Conservation (phyloP, 768 basidiomycete genomes). For the Leccinellum rugosiceps region DNA sequence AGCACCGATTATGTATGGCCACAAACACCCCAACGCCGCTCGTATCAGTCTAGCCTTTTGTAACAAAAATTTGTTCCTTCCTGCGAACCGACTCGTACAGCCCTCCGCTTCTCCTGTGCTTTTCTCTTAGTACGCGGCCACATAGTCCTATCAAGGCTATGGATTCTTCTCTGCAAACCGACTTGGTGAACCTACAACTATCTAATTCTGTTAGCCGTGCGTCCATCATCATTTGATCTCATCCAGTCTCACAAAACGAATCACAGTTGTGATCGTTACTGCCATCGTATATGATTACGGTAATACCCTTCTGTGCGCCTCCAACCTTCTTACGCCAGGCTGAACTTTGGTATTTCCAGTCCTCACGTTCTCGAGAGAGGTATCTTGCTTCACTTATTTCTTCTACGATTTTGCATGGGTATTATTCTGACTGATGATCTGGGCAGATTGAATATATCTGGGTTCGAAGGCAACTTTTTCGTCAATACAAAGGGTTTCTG, state of each 20-base stretch:
- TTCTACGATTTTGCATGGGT: not conserved
- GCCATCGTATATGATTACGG: not conserved
- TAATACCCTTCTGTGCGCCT: not conserved
- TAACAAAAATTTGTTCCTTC: not conserved
- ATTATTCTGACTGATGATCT: not conserved
- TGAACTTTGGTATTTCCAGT: not conserved
- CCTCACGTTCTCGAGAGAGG: not conserved
- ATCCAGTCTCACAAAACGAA: not conserved
- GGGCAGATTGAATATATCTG: not conserved
- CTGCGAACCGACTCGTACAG: too few species aligned
- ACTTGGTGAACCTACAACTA: not conserved
- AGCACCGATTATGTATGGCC: not conserved
- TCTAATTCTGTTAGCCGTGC: not conserved
- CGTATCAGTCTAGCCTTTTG: not conserved
- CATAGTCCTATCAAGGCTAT: not conserved
- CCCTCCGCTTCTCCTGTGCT: not conserved
- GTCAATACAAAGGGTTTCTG: not conserved
- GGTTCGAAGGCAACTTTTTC: not conserved
- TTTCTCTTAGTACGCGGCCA: not conserved
- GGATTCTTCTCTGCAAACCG: not conserved
- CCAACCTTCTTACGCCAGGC: not conserved
- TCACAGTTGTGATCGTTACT: not conserved
- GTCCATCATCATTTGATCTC: not conserved
- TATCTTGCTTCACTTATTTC: not conserved
- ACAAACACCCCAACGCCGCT: not conserved